Base-by-base conservation (phyloP, 2,329 filamentous ascomycete species). In the Diaporthe caulivora region DNA sequence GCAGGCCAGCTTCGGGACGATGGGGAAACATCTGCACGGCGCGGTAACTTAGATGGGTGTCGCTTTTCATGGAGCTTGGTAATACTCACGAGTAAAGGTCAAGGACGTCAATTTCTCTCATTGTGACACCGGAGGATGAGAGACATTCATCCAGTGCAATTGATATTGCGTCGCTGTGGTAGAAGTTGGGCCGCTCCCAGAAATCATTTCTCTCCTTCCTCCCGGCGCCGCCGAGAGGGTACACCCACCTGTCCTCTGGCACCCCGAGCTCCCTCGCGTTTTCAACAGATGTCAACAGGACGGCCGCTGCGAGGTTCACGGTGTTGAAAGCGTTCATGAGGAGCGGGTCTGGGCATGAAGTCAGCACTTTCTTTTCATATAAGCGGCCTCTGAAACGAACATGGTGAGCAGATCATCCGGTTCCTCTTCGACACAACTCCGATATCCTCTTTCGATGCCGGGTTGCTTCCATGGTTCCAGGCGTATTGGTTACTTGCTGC, bases 241-340 rank as follows among this genome's bases (percentile, higher is more conserved):
- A 93, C 1, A 93, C 87, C 90, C 90, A 93, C 78, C 86, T 86
- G 8, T 84, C 83, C 64, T 86, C 77, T 0, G 89, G 85, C 15
- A 93, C 86, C 0, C 87, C 87, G 1, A 93, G 82, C 55, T 87
- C 80, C 54, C 80, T 81, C 0, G 92, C 92, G 77, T 86, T 83
- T 1, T 88, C 84, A 0, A 84, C 85, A 0, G 89, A 90, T 0
- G 91, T 93, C 5, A 93, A 73, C 21, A 93, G 84, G 72, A 87
- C 87, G 10, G 91, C 90, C 0, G 86, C 89, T 2, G 91, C 87
- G 18, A 93, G 82, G 74, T 93, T 93, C 47, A 93, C 87, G 2
- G 86, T 91, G 76, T 93, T 93, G 81, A 93, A 93, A 0, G 92
- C 91, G 77, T 93, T 93, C 91, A 93, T 93, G 13, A 93, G 80